Conservation (phyloP, 164 flowering plant species). For the Tetrastigma voinierianum region DNA sequence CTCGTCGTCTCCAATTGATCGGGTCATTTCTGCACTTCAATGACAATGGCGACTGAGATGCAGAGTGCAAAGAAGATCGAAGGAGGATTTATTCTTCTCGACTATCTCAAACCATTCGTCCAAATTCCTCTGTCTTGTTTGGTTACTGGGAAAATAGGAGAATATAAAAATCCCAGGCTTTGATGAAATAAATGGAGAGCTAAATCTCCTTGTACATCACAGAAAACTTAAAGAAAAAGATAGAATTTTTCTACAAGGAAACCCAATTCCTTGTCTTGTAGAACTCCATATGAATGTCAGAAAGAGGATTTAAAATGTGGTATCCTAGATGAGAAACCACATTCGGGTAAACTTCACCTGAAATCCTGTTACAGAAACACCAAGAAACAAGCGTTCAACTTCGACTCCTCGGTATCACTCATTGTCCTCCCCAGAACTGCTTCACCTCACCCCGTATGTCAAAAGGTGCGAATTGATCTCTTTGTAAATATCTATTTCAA, state of each 20-base stretch:
- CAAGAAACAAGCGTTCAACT: neutral
- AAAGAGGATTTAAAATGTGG: neutral
- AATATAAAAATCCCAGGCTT: too few species aligned
- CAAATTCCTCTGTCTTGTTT: too few species aligned
- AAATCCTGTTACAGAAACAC: neutral
- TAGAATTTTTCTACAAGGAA: too few species aligned
- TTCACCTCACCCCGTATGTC: slow-evolving; percentile 9
- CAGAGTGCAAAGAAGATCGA: slow-evolving; percentile 71
- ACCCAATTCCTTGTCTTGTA: too few species aligned
- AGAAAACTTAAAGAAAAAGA: too few species aligned
- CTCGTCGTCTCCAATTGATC: too few species aligned
- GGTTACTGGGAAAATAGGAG: too few species aligned
- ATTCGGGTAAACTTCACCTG: neutral
- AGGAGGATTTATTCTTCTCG: slow-evolving; percentile 41
- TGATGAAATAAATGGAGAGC: too few species aligned
- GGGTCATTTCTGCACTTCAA: neutral
- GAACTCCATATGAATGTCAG: neutral
- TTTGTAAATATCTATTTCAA: slow-evolving; percentile 25
- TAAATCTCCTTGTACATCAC: too few species aligned
- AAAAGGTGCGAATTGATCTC: slow-evolving; percentile 32
- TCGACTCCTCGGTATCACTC: slow-evolving; percentile 8
- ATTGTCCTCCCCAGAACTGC: slow-evolving; percentile 3
- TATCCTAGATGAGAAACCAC: slow-evolving; percentile 6
- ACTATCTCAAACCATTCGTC: too few species aligned
- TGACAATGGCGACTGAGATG: slow-evolving; percentile 64